phyloP scores from a whole-genome alignment of 768 basidiomycete species.

The Lentinula lateritia region DNA sequence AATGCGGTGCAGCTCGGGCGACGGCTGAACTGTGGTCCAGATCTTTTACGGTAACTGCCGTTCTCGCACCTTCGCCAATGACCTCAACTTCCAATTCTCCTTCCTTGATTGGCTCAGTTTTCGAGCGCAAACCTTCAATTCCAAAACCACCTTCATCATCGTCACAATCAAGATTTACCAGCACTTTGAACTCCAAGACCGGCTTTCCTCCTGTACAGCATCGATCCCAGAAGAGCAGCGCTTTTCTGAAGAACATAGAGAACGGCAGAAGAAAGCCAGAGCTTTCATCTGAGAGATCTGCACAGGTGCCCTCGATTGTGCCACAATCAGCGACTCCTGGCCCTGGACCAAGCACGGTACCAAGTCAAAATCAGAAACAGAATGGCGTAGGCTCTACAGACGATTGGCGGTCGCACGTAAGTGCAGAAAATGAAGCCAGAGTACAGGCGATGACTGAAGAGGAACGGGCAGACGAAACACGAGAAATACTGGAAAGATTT shows the following conservation, averaged over 20 bases:
- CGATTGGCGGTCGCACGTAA: conserved; percentile 53
- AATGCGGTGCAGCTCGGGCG: no score
- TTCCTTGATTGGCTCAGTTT: conserved; percentile 35
- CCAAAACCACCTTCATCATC: conserved; percentile 21
- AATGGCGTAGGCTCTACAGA: background rate
- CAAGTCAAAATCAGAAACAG: conserved; percentile 9
- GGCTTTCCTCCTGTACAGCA: conserved; percentile 66
- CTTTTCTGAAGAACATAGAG: conserved; percentile 49
- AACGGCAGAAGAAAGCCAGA: conserved; percentile 14
- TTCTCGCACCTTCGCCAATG: no score
- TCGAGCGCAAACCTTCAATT: conserved; percentile 34
- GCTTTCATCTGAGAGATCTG: conserved; percentile 11
- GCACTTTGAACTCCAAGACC: conserved; percentile 20
- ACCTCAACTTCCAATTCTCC: background rate
- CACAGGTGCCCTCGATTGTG: conserved; percentile 21
- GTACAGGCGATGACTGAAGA: conserved; percentile 67
- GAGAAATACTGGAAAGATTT: conserved; percentile 66
- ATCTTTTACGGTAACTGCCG: no score
- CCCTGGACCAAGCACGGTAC: conserved; percentile 10
- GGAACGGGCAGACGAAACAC: conserved; percentile 60
- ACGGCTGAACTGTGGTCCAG: no score
- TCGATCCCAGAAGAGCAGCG: conserved; percentile 50
- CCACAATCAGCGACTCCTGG: conserved; percentile 3
- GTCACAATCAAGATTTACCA: background rate
- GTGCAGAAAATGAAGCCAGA: conserved; percentile 57